phyloP scores from a whole-genome alignment of 257 asterid genomes.

The Linaria vulgaris region DNA sequence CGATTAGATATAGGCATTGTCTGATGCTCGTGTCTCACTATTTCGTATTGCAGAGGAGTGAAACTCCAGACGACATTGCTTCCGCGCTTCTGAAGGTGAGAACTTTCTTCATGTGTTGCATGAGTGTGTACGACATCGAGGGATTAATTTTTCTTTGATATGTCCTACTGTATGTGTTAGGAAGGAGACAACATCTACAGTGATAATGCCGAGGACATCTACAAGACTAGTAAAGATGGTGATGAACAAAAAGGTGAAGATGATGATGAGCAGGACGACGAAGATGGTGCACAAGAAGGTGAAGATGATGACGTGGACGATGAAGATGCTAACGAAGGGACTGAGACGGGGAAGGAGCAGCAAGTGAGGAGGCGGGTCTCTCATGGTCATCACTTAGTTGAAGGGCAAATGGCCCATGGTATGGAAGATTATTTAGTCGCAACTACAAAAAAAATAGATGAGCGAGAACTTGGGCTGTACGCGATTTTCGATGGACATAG shows the following conservation, averaged over 20 bases:
- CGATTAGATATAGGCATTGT: neutral
- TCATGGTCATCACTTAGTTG: constrained; percentile 40
- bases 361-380: constrained; percentile 16
- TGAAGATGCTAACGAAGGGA: neutral
- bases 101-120: neutral
- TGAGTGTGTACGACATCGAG: too few species aligned
- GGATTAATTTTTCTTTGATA: neutral
- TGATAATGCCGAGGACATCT: neutral
- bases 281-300: neutral
- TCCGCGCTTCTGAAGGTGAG: constrained; percentile 29
- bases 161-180: neutral
- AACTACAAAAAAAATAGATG: constrained; percentile 24
- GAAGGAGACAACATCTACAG: neutral
- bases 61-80: constrained; percentile 31
- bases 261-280: neutral
- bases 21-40: neutral
- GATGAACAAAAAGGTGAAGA: neutral
- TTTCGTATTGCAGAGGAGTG: constrained; percentile 30
- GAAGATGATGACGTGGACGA: neutral
- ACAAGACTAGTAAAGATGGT: neutral
- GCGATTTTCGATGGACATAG: constrained; percentile 60
- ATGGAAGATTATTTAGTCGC: constrained; percentile 59
- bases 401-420: constrained; percentile 52
- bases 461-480: constrained; percentile 40
- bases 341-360: neutral